Conservation (phyloP, 495 filamentous ascomycete species). For the Bacidia rubella region DNA sequence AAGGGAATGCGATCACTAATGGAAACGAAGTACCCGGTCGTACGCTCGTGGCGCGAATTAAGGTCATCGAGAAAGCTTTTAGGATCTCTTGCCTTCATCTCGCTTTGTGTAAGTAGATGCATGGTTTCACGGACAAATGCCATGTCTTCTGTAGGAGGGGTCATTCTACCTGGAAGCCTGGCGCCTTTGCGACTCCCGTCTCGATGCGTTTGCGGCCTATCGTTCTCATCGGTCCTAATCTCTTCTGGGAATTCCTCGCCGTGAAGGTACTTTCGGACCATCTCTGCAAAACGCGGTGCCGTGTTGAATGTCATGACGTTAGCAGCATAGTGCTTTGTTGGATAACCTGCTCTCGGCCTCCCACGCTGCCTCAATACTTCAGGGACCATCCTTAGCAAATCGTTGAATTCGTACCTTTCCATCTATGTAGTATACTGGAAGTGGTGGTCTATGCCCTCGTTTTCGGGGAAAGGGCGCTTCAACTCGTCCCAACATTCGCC, state of each 20-base stretch:
- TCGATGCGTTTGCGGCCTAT: not conserved
- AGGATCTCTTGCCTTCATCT: too few relatives aligned
- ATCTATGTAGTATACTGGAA: not conserved
- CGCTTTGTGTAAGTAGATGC: too few relatives aligned
- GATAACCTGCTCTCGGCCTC: not conserved
- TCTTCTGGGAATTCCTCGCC: not conserved
- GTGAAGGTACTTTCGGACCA: not conserved
- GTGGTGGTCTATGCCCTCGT: not conserved
- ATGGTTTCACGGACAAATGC: too few relatives aligned
- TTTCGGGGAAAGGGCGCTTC: not conserved
- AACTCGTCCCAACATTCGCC: slow-evolving; percentile 1
- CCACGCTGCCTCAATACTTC: slow-evolving; percentile 3
- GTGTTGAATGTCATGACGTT: slow-evolving; percentile 25
- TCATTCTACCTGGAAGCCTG: not conserved
- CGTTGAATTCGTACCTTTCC: slow-evolving; percentile 1
- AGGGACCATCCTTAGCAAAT: slow-evolving; percentile 1
- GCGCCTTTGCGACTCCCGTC: slow-evolving; percentile 3
- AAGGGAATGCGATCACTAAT: too few relatives aligned
- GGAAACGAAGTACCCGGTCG: too few relatives aligned
- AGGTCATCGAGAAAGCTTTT: too few relatives aligned
- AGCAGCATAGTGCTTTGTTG: slow-evolving; percentile 16
- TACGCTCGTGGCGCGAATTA: too few relatives aligned
- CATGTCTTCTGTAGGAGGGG: not conserved
- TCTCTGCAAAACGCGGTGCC: slow-evolving; percentile 27
- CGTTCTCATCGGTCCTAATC: not conserved